phyloP scores from a whole-genome alignment of 1,139 yeast genomes.

The Diutina scorzettiae region DNA sequence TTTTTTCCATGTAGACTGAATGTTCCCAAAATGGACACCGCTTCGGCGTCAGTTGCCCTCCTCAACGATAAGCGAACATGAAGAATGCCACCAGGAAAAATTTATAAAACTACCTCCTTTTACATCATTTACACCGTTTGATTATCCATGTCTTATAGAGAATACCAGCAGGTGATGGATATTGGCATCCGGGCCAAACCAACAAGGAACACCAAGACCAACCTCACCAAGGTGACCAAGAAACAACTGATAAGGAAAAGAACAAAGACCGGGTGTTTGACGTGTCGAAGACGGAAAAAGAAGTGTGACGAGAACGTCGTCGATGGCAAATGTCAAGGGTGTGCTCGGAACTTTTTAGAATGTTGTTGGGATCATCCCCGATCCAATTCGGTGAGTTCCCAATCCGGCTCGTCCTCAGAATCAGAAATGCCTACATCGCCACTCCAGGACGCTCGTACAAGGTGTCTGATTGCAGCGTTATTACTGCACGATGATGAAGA shows the following conservation, averaged over 20 bases:
- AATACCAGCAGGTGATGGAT: conserved; percentile 5
- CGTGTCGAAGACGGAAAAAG: conserved; percentile 5
- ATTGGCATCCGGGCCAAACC: not conserved
- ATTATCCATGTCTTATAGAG: conserved; percentile 2
- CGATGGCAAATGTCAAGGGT: conserved; percentile 4
- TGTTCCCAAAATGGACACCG: not conserved
- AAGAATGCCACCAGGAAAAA: not conserved
- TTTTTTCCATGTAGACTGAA: not conserved
- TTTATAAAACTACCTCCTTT: not conserved
- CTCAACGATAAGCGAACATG: not conserved
- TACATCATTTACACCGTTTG: not conserved
- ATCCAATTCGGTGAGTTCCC: not conserved
- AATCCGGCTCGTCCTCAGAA: not conserved
- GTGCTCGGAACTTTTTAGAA: conserved; percentile 4
- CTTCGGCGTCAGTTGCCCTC: conserved; percentile 4
- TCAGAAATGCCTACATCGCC: not conserved
- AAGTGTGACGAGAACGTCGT: conserved; percentile 5
- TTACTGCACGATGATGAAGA: not conserved
- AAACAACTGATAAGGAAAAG: conserved; percentile 4
- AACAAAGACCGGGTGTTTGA: conserved; percentile 5
- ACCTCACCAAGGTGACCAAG: not conserved
- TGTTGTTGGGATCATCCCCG: conserved; percentile 5
- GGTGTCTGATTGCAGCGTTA: conserved; percentile 2
- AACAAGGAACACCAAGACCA: not conserved
- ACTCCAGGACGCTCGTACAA: not conserved